Percentiles rank a stretch among this genome's conserved stretches.
Conservation (phyloP, 78 protist species). For the Trichosphaerium sp. region DNA sequence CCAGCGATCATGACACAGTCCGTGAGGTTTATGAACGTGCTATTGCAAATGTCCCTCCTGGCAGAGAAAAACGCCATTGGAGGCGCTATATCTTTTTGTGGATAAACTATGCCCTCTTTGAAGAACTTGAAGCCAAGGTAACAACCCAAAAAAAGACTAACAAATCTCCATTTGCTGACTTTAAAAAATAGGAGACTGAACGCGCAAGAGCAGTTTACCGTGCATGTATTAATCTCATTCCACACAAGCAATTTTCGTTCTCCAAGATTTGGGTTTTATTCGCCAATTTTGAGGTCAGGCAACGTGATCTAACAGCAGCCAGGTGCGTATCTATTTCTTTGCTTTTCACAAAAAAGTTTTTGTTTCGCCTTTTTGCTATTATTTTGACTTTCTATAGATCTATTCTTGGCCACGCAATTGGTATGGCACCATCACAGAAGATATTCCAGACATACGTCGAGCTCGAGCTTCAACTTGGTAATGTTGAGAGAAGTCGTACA, state of each 20-base stretch:
- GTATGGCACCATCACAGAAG: constrained; percentile 55
- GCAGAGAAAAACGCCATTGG: constrained; percentile 80
- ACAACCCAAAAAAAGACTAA: neutral
- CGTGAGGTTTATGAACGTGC: constrained; percentile 95
- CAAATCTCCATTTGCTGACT: neutral
- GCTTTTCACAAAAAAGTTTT: neutral
- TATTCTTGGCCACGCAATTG: constrained; percentile 59
- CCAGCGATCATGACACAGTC: constrained; percentile 36
- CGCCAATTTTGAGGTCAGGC: constrained; percentile 86
- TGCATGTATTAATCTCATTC: constrained; percentile 51
- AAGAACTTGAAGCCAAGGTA: constrained; percentile 59
- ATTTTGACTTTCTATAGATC: neutral
- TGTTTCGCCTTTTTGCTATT: neutral
- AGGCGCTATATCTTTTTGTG: constrained; percentile 91
- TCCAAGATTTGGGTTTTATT: constrained; percentile 82
- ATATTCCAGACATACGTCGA: constrained; percentile 61
- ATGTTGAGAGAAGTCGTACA: constrained; percentile 68
- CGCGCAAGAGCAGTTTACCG: constrained; percentile 68
- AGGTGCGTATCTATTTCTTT: constrained; percentile 23
- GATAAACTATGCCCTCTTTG: constrained; percentile 90
- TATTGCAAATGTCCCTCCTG: constrained; percentile 84
- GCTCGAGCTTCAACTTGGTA: constrained; percentile 75
- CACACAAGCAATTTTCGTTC: constrained; percentile 92
- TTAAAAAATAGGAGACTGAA: constrained; percentile 57
- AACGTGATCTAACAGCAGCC: constrained; percentile 54